phyloP scores from a whole-genome alignment of 2,329 filamentous ascomycete species.

The Colletotrichum lupini region DNA sequence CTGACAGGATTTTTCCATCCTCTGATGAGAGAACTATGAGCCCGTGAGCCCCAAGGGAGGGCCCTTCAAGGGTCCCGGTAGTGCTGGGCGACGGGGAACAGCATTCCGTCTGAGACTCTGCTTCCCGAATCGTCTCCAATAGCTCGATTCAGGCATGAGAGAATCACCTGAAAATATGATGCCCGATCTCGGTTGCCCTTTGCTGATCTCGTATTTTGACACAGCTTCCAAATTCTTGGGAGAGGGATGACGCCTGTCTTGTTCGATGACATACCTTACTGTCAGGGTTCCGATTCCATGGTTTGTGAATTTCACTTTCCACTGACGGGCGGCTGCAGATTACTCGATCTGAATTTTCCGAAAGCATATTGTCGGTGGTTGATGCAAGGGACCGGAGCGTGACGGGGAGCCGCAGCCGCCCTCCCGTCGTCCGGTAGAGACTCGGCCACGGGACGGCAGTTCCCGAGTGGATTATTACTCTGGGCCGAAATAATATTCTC shows the following conservation, averaged over 20 bases:
- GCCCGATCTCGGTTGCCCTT: neutral
- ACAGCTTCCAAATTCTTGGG: neutral
- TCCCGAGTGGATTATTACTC: neutral
- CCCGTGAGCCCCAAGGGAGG: constrained; percentile 5
- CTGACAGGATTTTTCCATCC: neutral
- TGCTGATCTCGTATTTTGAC: constrained; percentile 9
- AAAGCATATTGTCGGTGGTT: neutral
- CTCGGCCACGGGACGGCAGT: neutral
- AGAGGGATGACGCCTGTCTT: neutral
- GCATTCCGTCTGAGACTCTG: neutral
- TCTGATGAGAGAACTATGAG: constrained; percentile 8
- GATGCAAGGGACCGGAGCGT: constrained; percentile 4
- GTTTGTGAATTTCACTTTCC: neutral
- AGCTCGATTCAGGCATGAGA: neutral
- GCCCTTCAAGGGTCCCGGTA: neutral
- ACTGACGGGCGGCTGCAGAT: neutral
- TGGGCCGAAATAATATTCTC: neutral
- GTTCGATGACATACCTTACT: neutral
- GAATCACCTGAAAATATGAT: neutral
- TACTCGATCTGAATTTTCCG: neutral
- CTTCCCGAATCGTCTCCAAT: neutral
- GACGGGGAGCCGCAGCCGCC: neutral
- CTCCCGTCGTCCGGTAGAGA: neutral
- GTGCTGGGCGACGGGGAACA: neutral
- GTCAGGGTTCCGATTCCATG: neutral